phyloP scores from a whole-genome alignment of 106 monocot species.

The Acorus calamus region DNA sequence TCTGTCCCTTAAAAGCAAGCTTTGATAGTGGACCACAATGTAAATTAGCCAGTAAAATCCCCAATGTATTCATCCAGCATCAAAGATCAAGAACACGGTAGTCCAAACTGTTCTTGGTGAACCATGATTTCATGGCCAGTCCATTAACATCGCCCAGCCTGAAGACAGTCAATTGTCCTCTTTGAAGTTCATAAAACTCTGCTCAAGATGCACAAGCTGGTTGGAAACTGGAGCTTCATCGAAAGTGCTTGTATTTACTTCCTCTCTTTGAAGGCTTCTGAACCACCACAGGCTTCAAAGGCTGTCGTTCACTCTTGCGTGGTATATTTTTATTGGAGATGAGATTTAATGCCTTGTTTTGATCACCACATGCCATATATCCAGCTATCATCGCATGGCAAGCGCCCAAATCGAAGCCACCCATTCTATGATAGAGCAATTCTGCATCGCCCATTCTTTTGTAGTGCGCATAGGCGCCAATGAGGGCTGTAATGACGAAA shows the following conservation, averaged over 20 bases:
- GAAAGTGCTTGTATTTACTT: conserved; percentile 50
- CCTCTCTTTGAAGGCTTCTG: conserved; percentile 29
- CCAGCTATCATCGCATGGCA: conserved; percentile 56
- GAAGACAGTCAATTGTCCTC: too few relatives aligned
- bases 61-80: conserved; percentile 34
- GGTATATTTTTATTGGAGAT: conserved; percentile 17
- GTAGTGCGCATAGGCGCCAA: conserved; percentile 51
- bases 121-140: too few relatives aligned
- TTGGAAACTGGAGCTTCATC: conserved; percentile 38
- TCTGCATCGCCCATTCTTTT: conserved; percentile 35
- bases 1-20: conserved; percentile 49
- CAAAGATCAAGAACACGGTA: conserved; percentile 34
- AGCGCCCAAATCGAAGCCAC: conserved; percentile 41
- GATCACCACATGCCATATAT: conserved; percentile 27
- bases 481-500: conserved; percentile 50
- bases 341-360: conserved; percentile 25
- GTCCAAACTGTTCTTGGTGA: conserved; percentile 47
- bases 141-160: too few relatives aligned
- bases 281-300: conserved; percentile 51
- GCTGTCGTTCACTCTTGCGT: conserved; percentile 27
- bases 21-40: conserved; percentile 43
- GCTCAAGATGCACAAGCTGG: conserved; percentile 46
- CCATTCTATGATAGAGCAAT: conserved; percentile 19
- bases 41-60: conserved; percentile 38
- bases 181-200: conserved; percentile 44